A percentile compares a stretch with the other conserved stretches of the same genome.
Conservation (phyloP, 2,329 filamentous ascomycete genomes). For the Botrytis porri region DNA sequence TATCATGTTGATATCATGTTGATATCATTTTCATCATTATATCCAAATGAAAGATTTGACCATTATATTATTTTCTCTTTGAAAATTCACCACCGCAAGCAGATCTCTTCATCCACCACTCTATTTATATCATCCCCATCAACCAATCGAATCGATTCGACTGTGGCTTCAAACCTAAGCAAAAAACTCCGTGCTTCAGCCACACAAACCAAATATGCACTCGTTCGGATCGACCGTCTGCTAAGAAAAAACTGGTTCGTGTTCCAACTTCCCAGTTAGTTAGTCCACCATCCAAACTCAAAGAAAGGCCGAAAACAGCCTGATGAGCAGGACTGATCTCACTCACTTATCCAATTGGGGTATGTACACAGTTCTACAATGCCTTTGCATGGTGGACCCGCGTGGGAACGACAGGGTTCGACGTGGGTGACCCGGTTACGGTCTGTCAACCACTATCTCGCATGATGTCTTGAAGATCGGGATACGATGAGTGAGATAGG, state of each 20-base stretch:
- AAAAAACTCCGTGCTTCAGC: background rate
- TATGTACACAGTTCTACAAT: background rate
- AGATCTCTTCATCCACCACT: background rate
- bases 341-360: background rate
- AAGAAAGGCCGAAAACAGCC: constrained; percentile 1
- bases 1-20: background rate
- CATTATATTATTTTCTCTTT: background rate
- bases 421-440: background rate
- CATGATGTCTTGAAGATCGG: background rate
- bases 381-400: background rate
- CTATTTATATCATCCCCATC: background rate
- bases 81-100: background rate
- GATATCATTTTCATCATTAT: background rate
- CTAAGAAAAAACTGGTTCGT: background rate
- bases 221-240: background rate
- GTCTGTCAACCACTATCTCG: background rate
- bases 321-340: background rate
- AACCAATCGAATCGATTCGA: background rate
- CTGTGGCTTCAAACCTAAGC: background rate
- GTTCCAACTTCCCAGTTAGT: background rate
- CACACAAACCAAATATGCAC: background rate
- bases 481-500: background rate
- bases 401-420: background rate
- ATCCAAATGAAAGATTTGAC: background rate
- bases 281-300: background rate